These are phyloP conservation scores for Xerocomellus amylosporus DNA, from an alignment of 768 basidiomycete genomes.

Conservation along the genomic window DNA sequence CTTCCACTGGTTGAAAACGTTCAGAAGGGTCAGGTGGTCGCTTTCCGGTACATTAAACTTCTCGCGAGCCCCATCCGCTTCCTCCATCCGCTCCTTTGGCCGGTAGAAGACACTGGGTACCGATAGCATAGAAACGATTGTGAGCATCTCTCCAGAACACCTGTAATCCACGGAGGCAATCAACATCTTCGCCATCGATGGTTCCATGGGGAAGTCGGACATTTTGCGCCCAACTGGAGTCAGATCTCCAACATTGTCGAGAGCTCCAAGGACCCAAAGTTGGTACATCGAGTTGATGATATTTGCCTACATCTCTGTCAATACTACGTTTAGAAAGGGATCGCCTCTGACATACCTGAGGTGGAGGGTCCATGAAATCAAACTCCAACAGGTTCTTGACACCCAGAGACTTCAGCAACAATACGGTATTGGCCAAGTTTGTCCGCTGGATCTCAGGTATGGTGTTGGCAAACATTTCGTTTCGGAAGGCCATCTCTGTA, in stretches of 20 bases:
- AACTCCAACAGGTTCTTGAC: slow-evolving; percentile 98
- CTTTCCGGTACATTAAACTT: slow-evolving; percentile 99
- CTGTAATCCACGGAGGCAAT: slow-evolving; percentile 86
- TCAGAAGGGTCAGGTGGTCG: slow-evolving; percentile 91
- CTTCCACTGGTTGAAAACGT: slow-evolving; percentile 99
- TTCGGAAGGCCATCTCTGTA: slow-evolving; percentile 95
- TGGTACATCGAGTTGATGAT: slow-evolving; percentile 99
- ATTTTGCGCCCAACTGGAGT: slow-evolving; percentile 92
- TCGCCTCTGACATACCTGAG: slow-evolving; percentile 58
- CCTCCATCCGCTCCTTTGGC: slow-evolving; percentile 96
- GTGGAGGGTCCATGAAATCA: slow-evolving; percentile 99
- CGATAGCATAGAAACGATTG: slow-evolving; percentile 98
- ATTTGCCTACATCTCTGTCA: slow-evolving; percentile 60
- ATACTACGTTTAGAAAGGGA: neutral
- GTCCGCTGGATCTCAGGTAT: slow-evolving; percentile 99
- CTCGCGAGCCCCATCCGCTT: slow-evolving; percentile 94
- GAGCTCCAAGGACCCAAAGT: slow-evolving; percentile 96
- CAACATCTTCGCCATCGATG: slow-evolving; percentile 98
- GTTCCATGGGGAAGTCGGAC: slow-evolving; percentile 99
- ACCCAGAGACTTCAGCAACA: slow-evolving; percentile 91
- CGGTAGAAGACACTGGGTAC: slow-evolving; percentile 98
- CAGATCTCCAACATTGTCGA: slow-evolving; percentile 97
- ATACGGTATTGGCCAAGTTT: slow-evolving; percentile 94
- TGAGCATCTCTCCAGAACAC: slow-evolving; percentile 94
- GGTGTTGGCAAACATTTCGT: slow-evolving; percentile 92